Evolutionary conservation across 768 basidiomycete genomes (phyloP).

Genomic region (Omphalotus guepiniiformis): DNA sequence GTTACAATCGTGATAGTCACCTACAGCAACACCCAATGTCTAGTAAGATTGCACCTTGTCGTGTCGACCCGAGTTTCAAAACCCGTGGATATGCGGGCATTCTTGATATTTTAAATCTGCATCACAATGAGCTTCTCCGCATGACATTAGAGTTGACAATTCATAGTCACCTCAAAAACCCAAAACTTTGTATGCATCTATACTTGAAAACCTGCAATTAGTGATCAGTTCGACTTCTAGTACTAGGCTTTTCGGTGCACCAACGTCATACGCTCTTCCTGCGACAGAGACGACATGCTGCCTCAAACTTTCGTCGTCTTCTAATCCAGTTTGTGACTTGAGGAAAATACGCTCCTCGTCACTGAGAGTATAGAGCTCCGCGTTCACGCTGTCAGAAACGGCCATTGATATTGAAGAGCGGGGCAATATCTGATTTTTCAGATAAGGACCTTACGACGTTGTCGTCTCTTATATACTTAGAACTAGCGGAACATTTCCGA

Average conservation of each 20-base stretch:
- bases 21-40: constrained; percentile 26
- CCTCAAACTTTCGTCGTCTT: constrained; percentile 16
- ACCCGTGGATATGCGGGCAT: constrained; percentile 17
- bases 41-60: constrained; percentile 19
- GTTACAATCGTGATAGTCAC: constrained; percentile 5
- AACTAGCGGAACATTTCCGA: too few relatives aligned
- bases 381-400: too few relatives aligned
- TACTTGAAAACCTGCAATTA: constrained; percentile 29
- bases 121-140: background rate
- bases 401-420: too few relatives aligned
- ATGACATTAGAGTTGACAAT: background rate
- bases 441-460: too few relatives aligned
- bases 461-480: too few relatives aligned
- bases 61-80: constrained; percentile 14
- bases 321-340: constrained; percentile 16
- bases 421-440: too few relatives aligned
- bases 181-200: constrained; percentile 33
- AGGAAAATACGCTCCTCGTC: constrained; percentile 15
- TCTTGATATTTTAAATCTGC: constrained; percentile 17
- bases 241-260: background rate
- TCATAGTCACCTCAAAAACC: constrained; percentile 26
- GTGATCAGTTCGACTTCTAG: background rate
- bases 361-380: background rate
- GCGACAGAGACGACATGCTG: constrained; percentile 15
- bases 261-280: constrained; percentile 15